Evolutionary conservation across 2,329 filamentous ascomycete genomes (phyloP).

Genomic region (Emergomyces orientalis): DNA sequence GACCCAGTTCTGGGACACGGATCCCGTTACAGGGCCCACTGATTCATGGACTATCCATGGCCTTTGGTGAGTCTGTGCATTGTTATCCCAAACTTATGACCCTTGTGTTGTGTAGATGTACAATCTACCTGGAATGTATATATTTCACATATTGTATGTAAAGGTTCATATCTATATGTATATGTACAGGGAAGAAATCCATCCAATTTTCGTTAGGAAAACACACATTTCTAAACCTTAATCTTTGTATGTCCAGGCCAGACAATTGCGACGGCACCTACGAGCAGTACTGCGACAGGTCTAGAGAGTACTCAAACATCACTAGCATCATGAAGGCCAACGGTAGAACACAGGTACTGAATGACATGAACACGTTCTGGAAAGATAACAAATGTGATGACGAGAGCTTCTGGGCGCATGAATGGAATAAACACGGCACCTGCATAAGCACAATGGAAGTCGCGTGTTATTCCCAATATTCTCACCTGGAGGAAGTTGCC

Average conservation of each 20-base stretch:
- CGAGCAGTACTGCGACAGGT: conserved; percentile 46
- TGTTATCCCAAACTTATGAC: too few species aligned
- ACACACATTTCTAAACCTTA: neutral
- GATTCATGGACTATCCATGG: conserved; percentile 54
- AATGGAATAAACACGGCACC: conserved; percentile 63
- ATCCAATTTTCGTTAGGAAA: neutral
- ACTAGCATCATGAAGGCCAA: conserved; percentile 44
- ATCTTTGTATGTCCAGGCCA: conserved; percentile 27
- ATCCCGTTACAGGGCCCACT: conserved; percentile 44
- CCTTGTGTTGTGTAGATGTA: neutral
- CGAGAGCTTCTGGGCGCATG: conserved; percentile 57
- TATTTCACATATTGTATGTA: neutral
- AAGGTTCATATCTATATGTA: neutral
- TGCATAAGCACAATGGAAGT: conserved; percentile 61
- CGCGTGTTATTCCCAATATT: conserved; percentile 51
- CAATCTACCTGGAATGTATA: conserved; percentile 1
- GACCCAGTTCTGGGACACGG: conserved; percentile 53
- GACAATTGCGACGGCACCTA: conserved; percentile 51
- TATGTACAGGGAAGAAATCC: too few species aligned
- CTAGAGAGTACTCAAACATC: conserved; percentile 50
- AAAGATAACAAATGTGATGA: conserved; percentile 46
- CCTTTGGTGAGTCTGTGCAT: conserved; percentile 36
- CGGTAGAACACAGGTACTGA: conserved; percentile 42
- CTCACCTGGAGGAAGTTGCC: conserved; percentile 48
- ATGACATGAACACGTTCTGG: conserved; percentile 54